Evolutionary conservation across 768 basidiomycete genomes (phyloP).

Genomic region (Pulveroboletus sp.): DNA sequence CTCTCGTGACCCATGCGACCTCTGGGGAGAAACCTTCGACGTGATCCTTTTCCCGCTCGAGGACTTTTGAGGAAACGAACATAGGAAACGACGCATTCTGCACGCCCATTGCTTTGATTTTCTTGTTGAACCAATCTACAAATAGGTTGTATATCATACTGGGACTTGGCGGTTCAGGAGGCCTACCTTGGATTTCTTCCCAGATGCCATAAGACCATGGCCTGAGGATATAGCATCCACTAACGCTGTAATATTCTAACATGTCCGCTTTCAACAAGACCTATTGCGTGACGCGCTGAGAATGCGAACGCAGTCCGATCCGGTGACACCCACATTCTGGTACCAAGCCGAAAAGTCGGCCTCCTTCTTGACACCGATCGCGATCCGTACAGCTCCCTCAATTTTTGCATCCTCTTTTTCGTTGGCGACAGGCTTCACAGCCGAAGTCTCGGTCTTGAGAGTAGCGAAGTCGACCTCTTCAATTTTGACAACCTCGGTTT

Average conservation of each 20-base stretch:
- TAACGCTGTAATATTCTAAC: slow-evolving; percentile 98
- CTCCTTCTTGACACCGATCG: slow-evolving; percentile 94
- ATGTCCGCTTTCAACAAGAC: slow-evolving; percentile 98
- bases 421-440: slow-evolving; percentile 36
- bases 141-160: neutral
- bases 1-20: slow-evolving; percentile 99
- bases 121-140: slow-evolving; percentile 87
- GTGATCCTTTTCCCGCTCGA: slow-evolving; percentile 97
- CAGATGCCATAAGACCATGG: slow-evolving; percentile 98
- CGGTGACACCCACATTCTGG: slow-evolving; percentile 60
- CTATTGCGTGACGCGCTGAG: slow-evolving; percentile 37
- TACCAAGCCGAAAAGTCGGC: slow-evolving; percentile 95
- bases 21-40: slow-evolving; percentile 99
- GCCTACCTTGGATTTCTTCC: slow-evolving; percentile 88
- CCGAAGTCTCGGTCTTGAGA: slow-evolving; percentile 46
- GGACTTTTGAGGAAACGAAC: slow-evolving; percentile 89
- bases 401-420: slow-evolving; percentile 77
- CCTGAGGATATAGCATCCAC: slow-evolving; percentile 97
- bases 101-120: slow-evolving; percentile 92
- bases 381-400: slow-evolving; percentile 86
- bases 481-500: slow-evolving; percentile 59
- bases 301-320: neutral
- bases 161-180: neutral
- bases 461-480: slow-evolving; percentile 70
- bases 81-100: slow-evolving; percentile 99